Percentiles rank a stretch among this genome's conserved stretches.
Evolutionary conservation across 2,329 filamentous ascomycete genomes (phyloP).

Genomic region (Lasiodiplodia gonubiensis): DNA sequence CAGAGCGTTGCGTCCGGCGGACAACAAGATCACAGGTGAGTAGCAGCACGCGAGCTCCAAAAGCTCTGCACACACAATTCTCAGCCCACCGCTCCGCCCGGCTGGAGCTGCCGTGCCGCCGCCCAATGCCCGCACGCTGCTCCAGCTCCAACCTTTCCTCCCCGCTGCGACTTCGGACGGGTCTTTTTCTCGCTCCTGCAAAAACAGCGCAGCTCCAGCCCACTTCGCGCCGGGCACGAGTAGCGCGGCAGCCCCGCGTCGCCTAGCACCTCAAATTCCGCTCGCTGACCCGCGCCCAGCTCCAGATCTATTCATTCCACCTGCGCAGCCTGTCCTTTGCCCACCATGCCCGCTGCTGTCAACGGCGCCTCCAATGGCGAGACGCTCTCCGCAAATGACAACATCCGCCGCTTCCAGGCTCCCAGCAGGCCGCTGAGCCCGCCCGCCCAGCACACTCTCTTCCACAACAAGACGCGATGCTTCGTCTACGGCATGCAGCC

Average conservation of each 20-base stretch:
- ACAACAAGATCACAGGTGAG: slow-evolving; percentile 10
- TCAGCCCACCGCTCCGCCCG: background rate
- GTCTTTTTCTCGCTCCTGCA: slow-evolving; percentile 4
- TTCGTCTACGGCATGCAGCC: slow-evolving; percentile 99
- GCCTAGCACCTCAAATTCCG: slow-evolving; percentile 9
- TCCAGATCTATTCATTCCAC: slow-evolving; percentile 15
- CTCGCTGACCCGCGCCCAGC: background rate
- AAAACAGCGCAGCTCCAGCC: slow-evolving; percentile 18
- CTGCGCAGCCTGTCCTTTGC: slow-evolving; percentile 21
- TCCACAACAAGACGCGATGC: slow-evolving; percentile 99
- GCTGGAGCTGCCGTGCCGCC: background rate
- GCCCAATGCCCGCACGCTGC: background rate
- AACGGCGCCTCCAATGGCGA: slow-evolving; percentile 40
- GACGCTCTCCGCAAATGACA: slow-evolving; percentile 84
- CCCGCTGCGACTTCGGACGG: slow-evolving; percentile 7
- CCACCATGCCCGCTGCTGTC: slow-evolving; percentile 53
- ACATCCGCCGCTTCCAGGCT: slow-evolving; percentile 94
- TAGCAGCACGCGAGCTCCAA: slow-evolving; percentile 6
- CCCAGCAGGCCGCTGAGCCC: slow-evolving; percentile 93
- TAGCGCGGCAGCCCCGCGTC: background rate
- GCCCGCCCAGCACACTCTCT: slow-evolving; percentile 84
- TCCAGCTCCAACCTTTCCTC: background rate
- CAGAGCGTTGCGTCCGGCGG: slow-evolving; percentile 17
- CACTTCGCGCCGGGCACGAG: slow-evolving; percentile 15
- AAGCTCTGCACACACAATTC: slow-evolving; percentile 4